phyloP scores from a whole-genome alignment of 106 monocot species.

The Ottelia alismoides region DNA sequence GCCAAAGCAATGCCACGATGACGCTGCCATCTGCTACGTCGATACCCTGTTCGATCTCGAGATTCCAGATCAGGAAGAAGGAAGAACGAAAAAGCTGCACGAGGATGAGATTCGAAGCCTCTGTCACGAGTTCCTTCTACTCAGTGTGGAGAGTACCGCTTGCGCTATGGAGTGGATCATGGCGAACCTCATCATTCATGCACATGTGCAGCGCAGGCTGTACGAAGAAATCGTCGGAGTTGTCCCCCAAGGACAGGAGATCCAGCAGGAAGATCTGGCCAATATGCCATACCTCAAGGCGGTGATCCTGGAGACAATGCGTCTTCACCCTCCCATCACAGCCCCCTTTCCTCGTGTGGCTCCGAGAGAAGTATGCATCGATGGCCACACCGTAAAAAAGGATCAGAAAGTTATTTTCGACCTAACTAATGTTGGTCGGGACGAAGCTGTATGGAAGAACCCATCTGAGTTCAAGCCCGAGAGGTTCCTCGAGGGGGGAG shows the following conservation, averaged over 20 bases:
- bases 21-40: no score
- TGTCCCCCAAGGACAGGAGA: background rate
- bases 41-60: conserved; percentile 11
- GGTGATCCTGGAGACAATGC: conserved; percentile 11
- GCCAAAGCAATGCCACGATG: background rate
- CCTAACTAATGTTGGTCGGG: conserved; percentile 10
- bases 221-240: conserved; percentile 2
- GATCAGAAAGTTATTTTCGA: conserved; percentile 3
- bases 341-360: conserved; percentile 10
- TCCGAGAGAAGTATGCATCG: conserved; percentile 1
- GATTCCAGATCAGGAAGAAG: background rate
- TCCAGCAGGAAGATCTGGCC: conserved; percentile 10
- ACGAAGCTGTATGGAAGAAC: conserved; percentile 6
- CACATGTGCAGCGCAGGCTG: conserved; percentile 9
- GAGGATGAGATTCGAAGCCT: conserved; percentile 11
- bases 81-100: conserved; percentile 3
- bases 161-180: conserved; percentile 15
- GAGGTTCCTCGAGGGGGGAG: conserved; percentile 17
- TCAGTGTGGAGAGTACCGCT: conserved; percentile 9
- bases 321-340: conserved; percentile 12
- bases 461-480: conserved; percentile 17
- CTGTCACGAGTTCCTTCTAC: conserved; percentile 14
- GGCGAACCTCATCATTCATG: conserved; percentile 11
- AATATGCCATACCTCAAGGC: conserved; percentile 16
- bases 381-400: conserved; percentile 6